Conservation (phyloP, 2,329 filamentous ascomycete genomes). For the Tolypocladium ophioglossoides region DNA sequence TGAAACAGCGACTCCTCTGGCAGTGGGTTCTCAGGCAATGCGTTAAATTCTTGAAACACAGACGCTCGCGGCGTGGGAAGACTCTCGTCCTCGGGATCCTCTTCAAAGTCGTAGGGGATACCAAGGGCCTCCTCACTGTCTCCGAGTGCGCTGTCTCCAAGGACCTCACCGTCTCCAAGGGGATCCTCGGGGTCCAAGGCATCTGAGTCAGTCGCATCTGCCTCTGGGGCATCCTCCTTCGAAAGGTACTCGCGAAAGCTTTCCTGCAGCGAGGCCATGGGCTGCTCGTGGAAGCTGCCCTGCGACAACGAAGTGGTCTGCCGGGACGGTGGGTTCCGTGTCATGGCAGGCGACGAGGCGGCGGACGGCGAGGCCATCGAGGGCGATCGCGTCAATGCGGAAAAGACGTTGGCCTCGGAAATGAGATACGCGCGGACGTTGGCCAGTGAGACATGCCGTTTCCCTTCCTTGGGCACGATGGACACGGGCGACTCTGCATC, state of each 20-base stretch:
- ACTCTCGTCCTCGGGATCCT: slow-evolving; percentile 24
- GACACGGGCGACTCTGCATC: slow-evolving; percentile 18
- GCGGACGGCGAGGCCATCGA: slow-evolving; percentile 34
- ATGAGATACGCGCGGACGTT: slow-evolving; percentile 55
- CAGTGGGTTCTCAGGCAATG: not conserved
- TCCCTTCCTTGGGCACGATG: slow-evolving; percentile 47
- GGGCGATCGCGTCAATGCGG: slow-evolving; percentile 45
- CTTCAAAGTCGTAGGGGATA: slow-evolving; percentile 42
- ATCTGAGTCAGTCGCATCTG: not conserved
- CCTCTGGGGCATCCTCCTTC: not conserved
- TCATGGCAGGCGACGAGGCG: slow-evolving; percentile 41
- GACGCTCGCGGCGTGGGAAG: slow-evolving; percentile 45
- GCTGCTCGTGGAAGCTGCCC: slow-evolving; percentile 14
- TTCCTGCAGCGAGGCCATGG: slow-evolving; percentile 12
- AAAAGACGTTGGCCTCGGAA: slow-evolving; percentile 57
- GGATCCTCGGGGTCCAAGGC: slow-evolving; percentile 11
- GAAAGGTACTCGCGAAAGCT: slow-evolving; percentile 14
- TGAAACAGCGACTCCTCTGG: slow-evolving; percentile 12
- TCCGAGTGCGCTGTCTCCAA: slow-evolving; percentile 19
- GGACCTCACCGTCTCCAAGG: slow-evolving; percentile 38
- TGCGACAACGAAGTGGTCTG: slow-evolving; percentile 18
- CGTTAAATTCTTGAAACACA: slow-evolving; percentile 25
- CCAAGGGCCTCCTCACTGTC: slow-evolving; percentile 47
- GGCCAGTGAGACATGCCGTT: slow-evolving; percentile 52
- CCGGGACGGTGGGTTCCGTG: slow-evolving; percentile 22